A percentile compares a stretch with the other conserved stretches of the same genome.
Conservation (phyloP, 2,329 filamentous ascomycete species). For the Pseudogymnoascus sp. region DNA sequence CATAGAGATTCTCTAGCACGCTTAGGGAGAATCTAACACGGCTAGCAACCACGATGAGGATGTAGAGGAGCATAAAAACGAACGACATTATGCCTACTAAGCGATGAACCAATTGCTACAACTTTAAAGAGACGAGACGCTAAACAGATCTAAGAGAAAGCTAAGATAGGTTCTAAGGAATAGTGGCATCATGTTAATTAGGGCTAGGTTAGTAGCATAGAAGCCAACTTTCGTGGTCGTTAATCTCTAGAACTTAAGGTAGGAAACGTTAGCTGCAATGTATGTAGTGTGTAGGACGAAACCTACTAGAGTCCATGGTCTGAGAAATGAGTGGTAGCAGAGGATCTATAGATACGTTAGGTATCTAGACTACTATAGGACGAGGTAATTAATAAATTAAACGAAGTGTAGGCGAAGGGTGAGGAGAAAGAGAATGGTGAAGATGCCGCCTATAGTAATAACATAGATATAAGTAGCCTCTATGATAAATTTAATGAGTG, state of each 20-base stretch:
- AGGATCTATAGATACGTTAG: slow-evolving; percentile 21
- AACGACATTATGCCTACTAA: slow-evolving; percentile 15
- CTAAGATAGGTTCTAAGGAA: slow-evolving; percentile 12
- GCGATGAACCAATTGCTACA: slow-evolving; percentile 12
- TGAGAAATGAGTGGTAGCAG: slow-evolving; percentile 14
- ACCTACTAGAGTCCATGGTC: slow-evolving; percentile 18
- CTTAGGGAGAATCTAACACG: neutral
- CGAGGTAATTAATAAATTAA: slow-evolving; percentile 12
- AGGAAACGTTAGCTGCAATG: slow-evolving; percentile 3
- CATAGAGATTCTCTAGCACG: slow-evolving; percentile 11
- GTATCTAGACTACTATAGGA: slow-evolving; percentile 17
- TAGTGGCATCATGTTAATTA: slow-evolving; percentile 16
- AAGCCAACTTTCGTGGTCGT: neutral
- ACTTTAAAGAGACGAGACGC: slow-evolving; percentile 13
- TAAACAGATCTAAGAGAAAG: slow-evolving; percentile 12
- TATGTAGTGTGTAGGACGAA: slow-evolving; percentile 11
- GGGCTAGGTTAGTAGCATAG: slow-evolving; percentile 11
- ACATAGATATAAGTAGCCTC: slow-evolving; percentile 16
- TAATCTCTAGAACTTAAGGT: neutral
- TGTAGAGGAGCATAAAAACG: slow-evolving; percentile 12
- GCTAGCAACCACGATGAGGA: slow-evolving; percentile 5
- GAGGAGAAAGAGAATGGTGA: slow-evolving; percentile 18
- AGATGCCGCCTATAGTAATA: slow-evolving; percentile 20
- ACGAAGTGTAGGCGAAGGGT: slow-evolving; percentile 13
- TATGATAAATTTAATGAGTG: too few species aligned